These are phyloP conservation scores for Dryadomyces sulphureus DNA, from an alignment of 2,329 filamentous ascomycete genomes.

Conservation along the genomic window DNA sequence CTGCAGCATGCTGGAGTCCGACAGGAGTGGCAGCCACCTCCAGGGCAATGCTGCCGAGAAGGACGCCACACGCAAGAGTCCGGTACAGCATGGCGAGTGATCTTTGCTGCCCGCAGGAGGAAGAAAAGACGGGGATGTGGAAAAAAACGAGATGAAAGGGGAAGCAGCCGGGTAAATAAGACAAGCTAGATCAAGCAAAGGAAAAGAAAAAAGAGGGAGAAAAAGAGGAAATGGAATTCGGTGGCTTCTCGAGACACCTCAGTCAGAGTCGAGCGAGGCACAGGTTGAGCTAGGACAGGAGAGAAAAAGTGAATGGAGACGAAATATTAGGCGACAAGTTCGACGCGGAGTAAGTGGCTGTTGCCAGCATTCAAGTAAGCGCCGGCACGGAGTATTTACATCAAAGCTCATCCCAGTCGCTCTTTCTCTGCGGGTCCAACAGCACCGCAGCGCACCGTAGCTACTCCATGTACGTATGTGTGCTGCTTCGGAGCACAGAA, in stretches of 20 bases:
- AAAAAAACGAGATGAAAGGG: neutral
- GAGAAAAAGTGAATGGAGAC: neutral
- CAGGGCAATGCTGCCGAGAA: slow-evolving; percentile 2
- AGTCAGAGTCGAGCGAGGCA: neutral
- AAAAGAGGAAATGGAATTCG: neutral
- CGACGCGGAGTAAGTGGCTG: no score
- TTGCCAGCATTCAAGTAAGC: no score
- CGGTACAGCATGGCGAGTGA: neutral
- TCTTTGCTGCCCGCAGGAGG: neutral
- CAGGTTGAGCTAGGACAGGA: neutral
- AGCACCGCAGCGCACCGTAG: neutral
- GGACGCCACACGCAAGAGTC: slow-evolving; percentile 2
- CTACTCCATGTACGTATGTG: no score
- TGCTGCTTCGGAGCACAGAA: no score
- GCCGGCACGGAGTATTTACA: neutral
- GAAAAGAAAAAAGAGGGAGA: neutral
- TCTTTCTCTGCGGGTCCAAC: neutral
- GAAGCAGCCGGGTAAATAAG: no score
- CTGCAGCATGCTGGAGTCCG: neutral
- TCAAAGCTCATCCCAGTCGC: neutral
- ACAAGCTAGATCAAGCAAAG: neutral
- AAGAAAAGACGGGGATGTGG: neutral
- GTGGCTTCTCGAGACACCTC: neutral
- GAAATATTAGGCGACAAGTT: neutral
- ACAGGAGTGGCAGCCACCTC: slow-evolving; percentile 3